phyloP scores from a whole-genome alignment of 257 asterid genomes.

The Hygrophila difformis region DNA sequence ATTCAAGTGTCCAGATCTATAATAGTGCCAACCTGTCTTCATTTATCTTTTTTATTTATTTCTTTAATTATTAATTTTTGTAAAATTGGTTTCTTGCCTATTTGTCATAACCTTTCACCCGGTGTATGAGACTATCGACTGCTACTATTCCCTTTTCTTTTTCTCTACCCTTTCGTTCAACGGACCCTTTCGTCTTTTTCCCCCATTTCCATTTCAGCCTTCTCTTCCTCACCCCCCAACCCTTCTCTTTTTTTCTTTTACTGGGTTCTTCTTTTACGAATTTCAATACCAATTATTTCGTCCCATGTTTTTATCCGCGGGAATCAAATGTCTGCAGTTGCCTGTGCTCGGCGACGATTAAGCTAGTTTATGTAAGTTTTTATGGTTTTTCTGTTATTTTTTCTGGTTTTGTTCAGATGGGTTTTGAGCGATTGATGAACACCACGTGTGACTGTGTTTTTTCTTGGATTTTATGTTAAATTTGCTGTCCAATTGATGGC shows the following conservation, averaged over 20 bases:
- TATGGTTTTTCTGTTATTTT: background rate
- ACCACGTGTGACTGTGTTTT: no score
- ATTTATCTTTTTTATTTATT: conserved; percentile 9
- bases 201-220: background rate
- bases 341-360: conserved; percentile 19
- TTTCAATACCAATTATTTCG: conserved; percentile 1
- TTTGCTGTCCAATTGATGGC: conserved; percentile 19
- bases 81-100: no score
- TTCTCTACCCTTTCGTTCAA: conserved; percentile 15
- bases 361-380: conserved; percentile 26
- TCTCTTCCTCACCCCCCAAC: no score
- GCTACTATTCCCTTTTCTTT: background rate
- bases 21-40: conserved; percentile 13
- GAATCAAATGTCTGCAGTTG: conserved; percentile 25
- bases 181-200: conserved; percentile 11
- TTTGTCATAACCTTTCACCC: no score
- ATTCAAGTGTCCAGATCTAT: conserved; percentile 18
- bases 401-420: background rate
- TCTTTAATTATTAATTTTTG: no score
- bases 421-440: conserved; percentile 12
- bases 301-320: background rate
- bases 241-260: no score
- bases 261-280: conserved; percentile 1
- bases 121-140: no score
- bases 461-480: conserved; percentile 17